A percentile compares a stretch with the other conserved stretches of the same genome.
Conservation (phyloP, 1,284 basidiomycete species). For the Heliocybe sulcata region DNA sequence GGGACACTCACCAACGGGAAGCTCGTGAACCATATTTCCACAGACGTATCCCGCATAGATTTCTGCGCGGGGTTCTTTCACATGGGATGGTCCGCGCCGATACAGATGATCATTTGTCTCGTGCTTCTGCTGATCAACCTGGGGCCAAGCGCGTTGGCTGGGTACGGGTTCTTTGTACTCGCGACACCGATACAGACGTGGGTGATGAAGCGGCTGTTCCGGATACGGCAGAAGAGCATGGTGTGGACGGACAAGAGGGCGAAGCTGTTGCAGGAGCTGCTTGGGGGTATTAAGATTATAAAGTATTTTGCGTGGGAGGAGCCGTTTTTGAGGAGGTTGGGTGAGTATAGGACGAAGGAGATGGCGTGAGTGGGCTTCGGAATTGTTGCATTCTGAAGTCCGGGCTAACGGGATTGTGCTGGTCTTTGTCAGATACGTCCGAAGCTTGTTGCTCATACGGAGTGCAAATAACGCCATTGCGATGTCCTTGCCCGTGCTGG, state of each 20-base stretch:
- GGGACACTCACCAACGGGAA: slow-evolving; percentile 80
- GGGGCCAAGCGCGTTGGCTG: slow-evolving; percentile 77
- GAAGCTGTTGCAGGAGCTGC: slow-evolving; percentile 76
- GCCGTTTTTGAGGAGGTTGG: slow-evolving; percentile 69
- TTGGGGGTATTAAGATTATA: slow-evolving; percentile 85
- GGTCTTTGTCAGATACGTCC: slow-evolving; percentile 50
- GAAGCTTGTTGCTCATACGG: slow-evolving; percentile 68
- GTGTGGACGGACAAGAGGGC: slow-evolving; percentile 87
- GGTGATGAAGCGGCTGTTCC: slow-evolving; percentile 74
- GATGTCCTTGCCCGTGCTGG: slow-evolving; percentile 71
- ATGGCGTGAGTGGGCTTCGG: slow-evolving; percentile 42
- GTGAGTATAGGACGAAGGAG: slow-evolving; percentile 68
- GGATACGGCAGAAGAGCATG: slow-evolving; percentile 73
- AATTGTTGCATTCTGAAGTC: neutral
- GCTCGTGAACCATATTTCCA: slow-evolving; percentile 90
- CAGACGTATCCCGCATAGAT: slow-evolving; percentile 88
- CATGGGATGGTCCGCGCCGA: slow-evolving; percentile 71
- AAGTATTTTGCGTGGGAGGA: slow-evolving; percentile 84
- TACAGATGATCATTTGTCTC: slow-evolving; percentile 68
- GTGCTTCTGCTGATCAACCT: slow-evolving; percentile 64
- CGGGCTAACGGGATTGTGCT: too few relatives aligned
- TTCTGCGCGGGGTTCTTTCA: slow-evolving; percentile 84
- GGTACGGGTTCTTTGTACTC: slow-evolving; percentile 76
- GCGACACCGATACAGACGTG: slow-evolving; percentile 57
- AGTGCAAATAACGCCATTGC: slow-evolving; percentile 64